A percentile compares a stretch with the other conserved stretches of the same genome.
These are phyloP conservation scores for Candida lessepsii DNA, from an alignment of 805 yeast species.

Conservation along the genomic window DNA sequence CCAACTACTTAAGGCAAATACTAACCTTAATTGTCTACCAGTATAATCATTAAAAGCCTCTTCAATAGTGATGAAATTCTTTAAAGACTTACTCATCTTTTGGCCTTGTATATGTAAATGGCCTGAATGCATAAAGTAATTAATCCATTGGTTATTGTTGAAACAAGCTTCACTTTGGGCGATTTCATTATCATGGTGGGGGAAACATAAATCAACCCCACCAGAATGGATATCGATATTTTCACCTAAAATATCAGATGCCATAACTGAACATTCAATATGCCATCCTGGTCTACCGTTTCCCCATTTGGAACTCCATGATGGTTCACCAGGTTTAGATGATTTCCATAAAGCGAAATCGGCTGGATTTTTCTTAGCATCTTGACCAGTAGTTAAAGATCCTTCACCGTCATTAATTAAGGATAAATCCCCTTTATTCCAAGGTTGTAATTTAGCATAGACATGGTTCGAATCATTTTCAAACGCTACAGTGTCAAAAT, in stretches of 20 bases:
- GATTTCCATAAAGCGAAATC: slow-evolving; percentile 98
- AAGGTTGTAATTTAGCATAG: slow-evolving; percentile 96
- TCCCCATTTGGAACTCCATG: slow-evolving; percentile 97
- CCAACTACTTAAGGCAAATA: slow-evolving; percentile 92
- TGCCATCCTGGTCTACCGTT: slow-evolving; percentile 99
- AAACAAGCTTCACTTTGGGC: slow-evolving; percentile 96
- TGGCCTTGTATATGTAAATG: slow-evolving; percentile 98
- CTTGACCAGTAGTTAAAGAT: slow-evolving; percentile 53
- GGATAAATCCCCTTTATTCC: slow-evolving; percentile 89
- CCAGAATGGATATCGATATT: slow-evolving; percentile 94
- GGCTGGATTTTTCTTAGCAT: slow-evolving; percentile 67
- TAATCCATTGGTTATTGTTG: slow-evolving; percentile 92
- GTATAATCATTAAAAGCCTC: slow-evolving; percentile 75
- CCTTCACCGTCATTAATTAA: slow-evolving; percentile 96
- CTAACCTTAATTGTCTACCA: slow-evolving; percentile 83
- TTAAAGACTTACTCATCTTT: slow-evolving; percentile 93
- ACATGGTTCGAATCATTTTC: slow-evolving; percentile 70
- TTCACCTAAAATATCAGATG: slow-evolving; percentile 79
- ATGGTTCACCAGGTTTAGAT: slow-evolving; percentile 95
- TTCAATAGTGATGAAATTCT: slow-evolving; percentile 91
- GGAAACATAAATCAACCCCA: slow-evolving; percentile 96
- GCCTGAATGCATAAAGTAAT: slow-evolving; percentile 95
- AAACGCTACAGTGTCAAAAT: slow-evolving; percentile 84
- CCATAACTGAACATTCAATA: slow-evolving; percentile 99
- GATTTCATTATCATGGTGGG: slow-evolving; percentile 97